Percentiles rank a stretch among this genome's conserved stretches.
phyloP scores from a whole-genome alignment of 495 filamentous ascomycete genomes.

The Massariosphaeria phaeospora region DNA sequence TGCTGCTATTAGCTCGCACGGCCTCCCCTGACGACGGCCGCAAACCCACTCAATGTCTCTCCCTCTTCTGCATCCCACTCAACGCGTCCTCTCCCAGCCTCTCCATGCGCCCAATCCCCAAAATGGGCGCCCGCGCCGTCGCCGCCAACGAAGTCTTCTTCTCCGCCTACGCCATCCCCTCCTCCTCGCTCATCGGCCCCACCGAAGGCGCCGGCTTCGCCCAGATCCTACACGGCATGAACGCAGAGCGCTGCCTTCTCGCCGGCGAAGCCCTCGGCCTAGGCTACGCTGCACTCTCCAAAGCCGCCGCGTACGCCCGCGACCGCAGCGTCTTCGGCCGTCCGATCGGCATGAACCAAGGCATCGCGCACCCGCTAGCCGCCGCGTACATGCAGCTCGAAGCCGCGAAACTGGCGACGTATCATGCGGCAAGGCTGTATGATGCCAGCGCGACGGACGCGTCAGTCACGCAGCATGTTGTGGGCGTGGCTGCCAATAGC shows the following conservation, averaged over 20 bases:
- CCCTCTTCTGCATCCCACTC: slow-evolving; percentile 71
- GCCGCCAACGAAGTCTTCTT: slow-evolving; percentile 84
- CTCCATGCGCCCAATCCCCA: slow-evolving; percentile 66
- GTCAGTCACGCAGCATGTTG: slow-evolving; percentile 51
- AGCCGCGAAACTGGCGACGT: slow-evolving; percentile 71
- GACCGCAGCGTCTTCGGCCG: slow-evolving; percentile 66
- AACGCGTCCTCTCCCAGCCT: slow-evolving; percentile 54
- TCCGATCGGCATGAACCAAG: slow-evolving; percentile 70
- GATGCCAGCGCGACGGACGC: slow-evolving; percentile 54
- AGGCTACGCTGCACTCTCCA: slow-evolving; percentile 65
- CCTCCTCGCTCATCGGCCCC: slow-evolving; percentile 59
- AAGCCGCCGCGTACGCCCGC: slow-evolving; percentile 61
- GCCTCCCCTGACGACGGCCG: slow-evolving; percentile 60
- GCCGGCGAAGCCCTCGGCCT: slow-evolving; percentile 74
- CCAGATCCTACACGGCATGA: slow-evolving; percentile 73
- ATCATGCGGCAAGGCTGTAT: slow-evolving; percentile 71
- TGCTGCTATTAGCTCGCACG: slow-evolving; percentile 73
- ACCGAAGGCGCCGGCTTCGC: slow-evolving; percentile 66
- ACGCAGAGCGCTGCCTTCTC: slow-evolving; percentile 71
- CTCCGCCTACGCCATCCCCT: slow-evolving; percentile 62
- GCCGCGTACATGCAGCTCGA: slow-evolving; percentile 73
- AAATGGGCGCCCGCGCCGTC: slow-evolving; percentile 75
- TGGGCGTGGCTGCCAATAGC: slow-evolving; percentile 69
- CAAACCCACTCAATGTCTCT: slow-evolving; percentile 65
- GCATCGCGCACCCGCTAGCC: slow-evolving; percentile 69